Base-by-base conservation (phyloP, 2,329 filamentous ascomycete genomes). In the Ophiostoma australiae region DNA sequence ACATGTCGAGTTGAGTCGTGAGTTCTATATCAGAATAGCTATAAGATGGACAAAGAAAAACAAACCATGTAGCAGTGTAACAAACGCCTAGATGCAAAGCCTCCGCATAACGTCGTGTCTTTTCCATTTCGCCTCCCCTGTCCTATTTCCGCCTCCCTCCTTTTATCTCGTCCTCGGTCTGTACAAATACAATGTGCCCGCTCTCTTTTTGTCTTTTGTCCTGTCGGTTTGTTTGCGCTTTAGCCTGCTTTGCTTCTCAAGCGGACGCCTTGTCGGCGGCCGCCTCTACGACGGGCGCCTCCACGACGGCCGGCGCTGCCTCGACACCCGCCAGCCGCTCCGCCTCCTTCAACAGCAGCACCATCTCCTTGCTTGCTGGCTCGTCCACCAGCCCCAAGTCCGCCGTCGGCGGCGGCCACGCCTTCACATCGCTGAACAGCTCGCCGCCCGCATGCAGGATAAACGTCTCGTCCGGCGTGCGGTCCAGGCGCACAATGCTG, bases 401-500 rank as follows among this genome's bases (percentile, higher is more conserved):
- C 20, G 76, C 77, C 70, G 75, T 78, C 67, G 74, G 58, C 13
- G 80, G 76, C 4, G 78, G 78, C 77, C 80, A 81, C 37, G 39
- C 37, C 37, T 39, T 41, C 13, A 23, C 39, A 23, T 67, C 66
- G 79, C 80, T 81, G 73, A 87, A 86, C 39, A 75, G 35, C 67
- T 70, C 44, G 81, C 79, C 20, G 78, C 77, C 44, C 73, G 72
- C 55, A 76, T 78, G 68, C 73, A 75, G 68, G 72, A 79, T 76
- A 31, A 82, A 73, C 37, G 75, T 79, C 61, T 81, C 79, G 74
- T 88, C 85, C 17, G 81, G 79, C 72, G 83, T 81, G 73, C 80
- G 80, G 76, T 87, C 86, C 67, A 88, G 78, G 71, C 81, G 79
- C 72, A 79, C 79, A 66, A 87, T 75, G 35, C 80, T 80, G 27